Conservation (phyloP, 2,329 filamentous ascomycete genomes). For the Leptographium lundbergii region DNA sequence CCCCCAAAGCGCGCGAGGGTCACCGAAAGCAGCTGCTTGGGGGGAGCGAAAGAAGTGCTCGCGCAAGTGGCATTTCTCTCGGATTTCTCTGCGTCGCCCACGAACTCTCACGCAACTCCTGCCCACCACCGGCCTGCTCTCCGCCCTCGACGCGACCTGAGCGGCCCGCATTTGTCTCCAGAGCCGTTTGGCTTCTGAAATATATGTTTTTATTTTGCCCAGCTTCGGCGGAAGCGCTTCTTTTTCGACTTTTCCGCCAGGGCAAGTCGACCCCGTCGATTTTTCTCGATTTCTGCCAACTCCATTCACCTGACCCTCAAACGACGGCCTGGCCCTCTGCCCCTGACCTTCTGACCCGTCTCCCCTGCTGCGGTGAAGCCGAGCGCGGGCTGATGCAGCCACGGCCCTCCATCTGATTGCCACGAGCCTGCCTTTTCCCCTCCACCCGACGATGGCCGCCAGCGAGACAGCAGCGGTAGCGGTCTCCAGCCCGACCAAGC, state of each 20-base stretch:
- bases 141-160: background rate
- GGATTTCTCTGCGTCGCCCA: conserved; percentile 6
- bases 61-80: conserved; percentile 11
- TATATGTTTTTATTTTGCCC: background rate
- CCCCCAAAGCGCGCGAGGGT: conserved; percentile 1
- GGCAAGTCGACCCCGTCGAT: background rate
- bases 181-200: background rate
- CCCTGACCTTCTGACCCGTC: background rate
- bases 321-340: background rate
- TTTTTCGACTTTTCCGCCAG: background rate
- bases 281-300: background rate
- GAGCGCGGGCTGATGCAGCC: background rate
- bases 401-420: background rate
- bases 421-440: background rate
- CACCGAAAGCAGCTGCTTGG: conserved; percentile 3
- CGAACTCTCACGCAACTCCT: conserved; percentile 3
- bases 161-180: background rate
- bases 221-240: background rate
- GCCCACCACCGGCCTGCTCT: background rate
- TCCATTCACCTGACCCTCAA: background rate
- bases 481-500: conserved; percentile 24
- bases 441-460: conserved; percentile 34
- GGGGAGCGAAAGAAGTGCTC: conserved; percentile 2
- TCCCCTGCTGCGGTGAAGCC: background rate
- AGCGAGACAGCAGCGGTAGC: conserved; percentile 33